Conservation (phyloP, 768 basidiomycete genomes). For the Amanita brunnescens region DNA sequence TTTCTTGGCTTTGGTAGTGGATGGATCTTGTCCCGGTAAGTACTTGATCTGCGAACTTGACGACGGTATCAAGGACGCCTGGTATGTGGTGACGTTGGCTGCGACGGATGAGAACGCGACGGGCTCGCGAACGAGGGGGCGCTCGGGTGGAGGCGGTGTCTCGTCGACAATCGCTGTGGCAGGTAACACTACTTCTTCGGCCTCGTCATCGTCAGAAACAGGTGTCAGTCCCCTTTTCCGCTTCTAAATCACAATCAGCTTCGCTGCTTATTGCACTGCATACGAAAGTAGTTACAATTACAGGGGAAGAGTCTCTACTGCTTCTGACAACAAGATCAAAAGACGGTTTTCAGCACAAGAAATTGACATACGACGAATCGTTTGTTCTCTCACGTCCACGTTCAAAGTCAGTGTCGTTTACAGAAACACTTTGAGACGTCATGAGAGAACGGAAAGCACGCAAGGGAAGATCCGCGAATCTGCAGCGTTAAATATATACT, state of each 20-base stretch:
- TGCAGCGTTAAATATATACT: neutral
- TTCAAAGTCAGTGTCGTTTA: constrained; percentile 19
- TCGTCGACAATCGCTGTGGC: constrained; percentile 35
- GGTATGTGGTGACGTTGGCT: constrained; percentile 31
- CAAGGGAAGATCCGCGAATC: neutral
- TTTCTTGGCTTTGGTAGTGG: constrained; percentile 13
- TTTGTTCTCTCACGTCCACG: constrained; percentile 30
- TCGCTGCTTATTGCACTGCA: neutral
- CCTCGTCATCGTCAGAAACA: constrained; percentile 44
- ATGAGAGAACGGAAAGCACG: neutral
- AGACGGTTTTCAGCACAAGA: neutral
- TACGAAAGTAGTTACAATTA: constrained; percentile 4
- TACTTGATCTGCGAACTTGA: constrained; percentile 22
- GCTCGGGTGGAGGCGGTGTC: constrained; percentile 37
- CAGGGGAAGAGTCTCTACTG: constrained; percentile 5
- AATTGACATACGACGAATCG: constrained; percentile 27
- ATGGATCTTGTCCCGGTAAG: constrained; percentile 46
- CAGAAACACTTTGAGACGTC: neutral
- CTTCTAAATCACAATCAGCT: constrained; percentile 23
- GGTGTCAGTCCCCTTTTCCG: constrained; percentile 45
- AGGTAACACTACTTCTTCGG: constrained; percentile 21
- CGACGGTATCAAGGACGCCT: constrained; percentile 23
- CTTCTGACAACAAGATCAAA: constrained; percentile 4
- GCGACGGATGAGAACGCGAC: constrained; percentile 39
- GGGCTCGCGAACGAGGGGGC: constrained; percentile 52